Evolutionary conservation across 2,329 filamentous ascomycete species (phyloP), one percentile per base, ranked within the genome.

Genomic region (Claviceps cyperi): DNA sequence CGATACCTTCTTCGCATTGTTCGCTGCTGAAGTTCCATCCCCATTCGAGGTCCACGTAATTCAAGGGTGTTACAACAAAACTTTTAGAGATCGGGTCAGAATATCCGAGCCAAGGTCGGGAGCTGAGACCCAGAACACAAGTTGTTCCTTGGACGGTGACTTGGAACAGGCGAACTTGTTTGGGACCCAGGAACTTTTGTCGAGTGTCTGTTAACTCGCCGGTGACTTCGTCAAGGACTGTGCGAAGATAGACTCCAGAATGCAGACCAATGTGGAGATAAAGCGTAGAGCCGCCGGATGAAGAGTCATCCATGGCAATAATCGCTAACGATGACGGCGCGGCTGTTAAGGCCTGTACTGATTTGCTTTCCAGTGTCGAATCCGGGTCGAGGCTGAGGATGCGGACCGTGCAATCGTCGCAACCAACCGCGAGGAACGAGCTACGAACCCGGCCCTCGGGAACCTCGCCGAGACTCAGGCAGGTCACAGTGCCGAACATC

Each of bases 1-100:
- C 91, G 74, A 96, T 91, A 50, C 90, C 90, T 67, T 96, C 86
- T 43, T 85, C 81, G 60, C 90, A 95, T 65, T 95, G 86, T 63
- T 95, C 88, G 62, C 90, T 95, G 65, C 86, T 91, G 63, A 98
- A 97, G 59, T 92, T 95, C 84, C 90, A 95, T 3, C 86, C 90
- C 74, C 88, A 96, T 65, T 95, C 89, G 28, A 98, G 77, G 40
- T 84, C 82, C 49, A 84, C 81, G 60, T 94, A 96, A 64, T 86
- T 87, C 32, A 99, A 70, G 0, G 94, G 92, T 1, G 91, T 96
- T 57, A 97, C 82, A 68, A 94, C 87, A 60, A 96, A 95, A 38
- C 83, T 83, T 61, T 86, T 87, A 2, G 85, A 90, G 52, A 90
- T 83, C 2, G 86, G 81, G 59, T 97, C 88, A 0, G 89, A 84